Evolutionary conservation across 805 yeast species (phyloP).

Genomic region (Candida sonorensis): DNA sequence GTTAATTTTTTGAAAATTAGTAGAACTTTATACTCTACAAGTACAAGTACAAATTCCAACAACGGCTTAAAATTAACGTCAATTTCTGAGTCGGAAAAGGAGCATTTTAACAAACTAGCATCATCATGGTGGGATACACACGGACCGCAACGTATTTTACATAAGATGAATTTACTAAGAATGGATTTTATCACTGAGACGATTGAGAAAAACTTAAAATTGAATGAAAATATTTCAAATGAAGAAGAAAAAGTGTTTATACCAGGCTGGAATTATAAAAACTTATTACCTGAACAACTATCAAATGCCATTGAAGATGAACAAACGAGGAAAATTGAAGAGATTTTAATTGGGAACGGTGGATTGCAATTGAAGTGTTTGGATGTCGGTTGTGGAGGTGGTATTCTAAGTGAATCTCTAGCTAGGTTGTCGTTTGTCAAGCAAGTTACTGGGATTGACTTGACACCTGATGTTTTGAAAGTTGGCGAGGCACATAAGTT

Average conservation of each 20-base stretch:
- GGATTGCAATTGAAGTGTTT: conserved; percentile 45
- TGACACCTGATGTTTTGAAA: conserved; percentile 72
- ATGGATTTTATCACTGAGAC: conserved; percentile 78
- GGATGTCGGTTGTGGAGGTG: conserved; percentile 99
- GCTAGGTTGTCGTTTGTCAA: conserved; percentile 65
- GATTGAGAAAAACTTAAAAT: conserved; percentile 36
- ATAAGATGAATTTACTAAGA: conserved; percentile 86
- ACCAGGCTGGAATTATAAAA: conserved; percentile 65
- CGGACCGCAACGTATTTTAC: conserved; percentile 90
- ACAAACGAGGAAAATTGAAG: conserved; percentile 40
- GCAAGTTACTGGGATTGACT: conserved; percentile 74
- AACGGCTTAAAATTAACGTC: conserved; percentile 20
- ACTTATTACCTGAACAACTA: conserved; percentile 56
- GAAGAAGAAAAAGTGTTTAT: conserved; percentile 48
- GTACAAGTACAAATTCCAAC: not conserved
- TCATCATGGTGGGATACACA: conserved; percentile 97
- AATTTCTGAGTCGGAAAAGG: conserved; percentile 56
- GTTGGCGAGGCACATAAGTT: conserved; percentile 69
- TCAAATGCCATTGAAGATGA: conserved; percentile 40
- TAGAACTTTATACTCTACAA: not conserved
- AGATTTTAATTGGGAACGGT: conserved; percentile 25
- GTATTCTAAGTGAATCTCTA: conserved; percentile 78
- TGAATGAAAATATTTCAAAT: conserved; percentile 33
- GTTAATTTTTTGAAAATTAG: too few relatives aligned
- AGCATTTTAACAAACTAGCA: conserved; percentile 82